Evolutionary conservation across 2,329 filamentous ascomycete genomes (phyloP), one percentile per base, ranked within the genome.

Genomic region (Helotiales sp.): DNA sequence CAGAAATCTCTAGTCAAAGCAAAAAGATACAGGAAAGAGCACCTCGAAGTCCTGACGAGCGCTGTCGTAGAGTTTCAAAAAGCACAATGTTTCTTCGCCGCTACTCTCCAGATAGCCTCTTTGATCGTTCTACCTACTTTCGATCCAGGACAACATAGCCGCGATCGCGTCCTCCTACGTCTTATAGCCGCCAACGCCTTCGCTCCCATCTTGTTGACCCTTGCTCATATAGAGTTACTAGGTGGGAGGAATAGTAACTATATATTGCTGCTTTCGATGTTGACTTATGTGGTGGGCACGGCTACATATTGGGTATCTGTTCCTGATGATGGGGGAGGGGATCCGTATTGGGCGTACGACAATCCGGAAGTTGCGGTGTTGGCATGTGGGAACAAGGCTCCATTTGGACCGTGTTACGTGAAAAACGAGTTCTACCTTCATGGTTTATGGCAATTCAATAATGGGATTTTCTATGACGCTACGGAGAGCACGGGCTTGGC

Each of bases 61-160:
- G 48, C 48, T 5, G 36, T 58, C 3, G 50, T 56, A n/a, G 59
- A 61, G 31, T 61, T 58, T 22, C 59, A 61, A 47, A 61, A 61
- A 50, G 31, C 59, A 10, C 55, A 58, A 51, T 61, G 48, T 17
- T 61, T 57, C 52, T 61, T 61, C 27, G 42, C 55, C 2, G 38
- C 52, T 3, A 55, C 55, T 4, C 48, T 58, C 17, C 55, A 61
- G 15, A 50, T 61, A 12, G 59, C 55, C 17, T 17, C 59, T 13
- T 13, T 61, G 1, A 58, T 61, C 25, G 25, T 60, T 2, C 24
- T 56, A 10, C 54, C 54, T 15, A 19, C 36, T 9, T 54, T 31
- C 24, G 13, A 30, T 1, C 13, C 12, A 8, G 51, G 29, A 15
- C 13, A 25, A 13, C 34, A 38, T 19, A 22, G 25, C 5, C 36